Evolutionary conservation across 2,329 filamentous ascomycete species (phyloP), one percentile per base, ranked within the genome.

Genomic region (Stromatinia cepivora): DNA sequence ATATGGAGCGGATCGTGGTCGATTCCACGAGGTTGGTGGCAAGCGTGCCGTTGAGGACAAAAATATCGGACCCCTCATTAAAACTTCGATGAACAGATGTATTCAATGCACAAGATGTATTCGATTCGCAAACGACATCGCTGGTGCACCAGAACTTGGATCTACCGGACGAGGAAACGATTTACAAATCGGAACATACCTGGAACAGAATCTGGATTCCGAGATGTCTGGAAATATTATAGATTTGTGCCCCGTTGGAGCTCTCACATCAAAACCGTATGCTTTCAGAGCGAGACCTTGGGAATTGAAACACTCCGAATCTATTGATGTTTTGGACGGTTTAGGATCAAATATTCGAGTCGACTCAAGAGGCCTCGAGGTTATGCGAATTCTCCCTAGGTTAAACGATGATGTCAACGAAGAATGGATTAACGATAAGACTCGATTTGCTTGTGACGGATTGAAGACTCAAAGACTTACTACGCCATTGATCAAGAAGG

Each of bases 371-470:
- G 95, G 95, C 70, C 85, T 97, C 74, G 94, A 98, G 82, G 94
- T 99, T 65, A 97, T 99, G 94, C 90, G 95, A 76, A 86, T 99
- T 71, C 79, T 97, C 22, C 95, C 95, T 70, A 88, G 95, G 76
- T 86, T 99, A 71, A 99, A 99, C 80, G 95, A 99, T 79, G 94
- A 98, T 77, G 89, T 99, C 77, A 99, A 99, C 81, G 95, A 99
- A 84, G 95, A 99, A 82, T 99, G 95, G 95, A 98, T 99, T 81
- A 95, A 98, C 82, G 95, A 99, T 84, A 99, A 98, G 86, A 90
- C 93, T 53, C 89, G 95, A 73, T 99, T 98, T 80, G 94, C 95
- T 54, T 97, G 94, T 80, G 95, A 99, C 80, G 95, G 95, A 63
- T 86, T 99, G 74, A 97, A 94, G 87, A 98, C 94, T 59, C 95